Conservation (phyloP, 2,329 filamentous ascomycete species). For the Parafenestella ontariensis region DNA sequence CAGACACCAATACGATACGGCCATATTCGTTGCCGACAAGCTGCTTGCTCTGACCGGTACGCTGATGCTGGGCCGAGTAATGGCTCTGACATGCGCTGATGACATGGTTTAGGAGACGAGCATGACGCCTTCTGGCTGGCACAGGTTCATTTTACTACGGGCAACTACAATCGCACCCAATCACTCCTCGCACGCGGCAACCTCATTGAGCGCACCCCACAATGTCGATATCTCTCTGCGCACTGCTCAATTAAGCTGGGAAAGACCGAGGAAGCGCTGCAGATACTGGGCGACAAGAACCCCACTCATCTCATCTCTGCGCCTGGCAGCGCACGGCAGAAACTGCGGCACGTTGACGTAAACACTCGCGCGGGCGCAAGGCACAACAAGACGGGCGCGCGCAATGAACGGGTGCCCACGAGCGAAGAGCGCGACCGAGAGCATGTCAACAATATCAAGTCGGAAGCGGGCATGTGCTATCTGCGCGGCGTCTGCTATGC, state of each 20-base stretch:
- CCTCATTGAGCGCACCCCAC: constrained; percentile 79
- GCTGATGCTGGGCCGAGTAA: constrained; percentile 26
- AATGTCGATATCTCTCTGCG: constrained; percentile 90
- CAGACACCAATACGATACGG: constrained; percentile 94
- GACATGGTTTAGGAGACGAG: constrained; percentile 72
- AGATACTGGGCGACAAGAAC: constrained; percentile 87
- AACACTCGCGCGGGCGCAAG: constrained; percentile 57
- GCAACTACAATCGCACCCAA: constrained; percentile 92
- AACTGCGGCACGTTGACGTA: constrained; percentile 71
- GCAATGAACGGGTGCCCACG: constrained; percentile 62
- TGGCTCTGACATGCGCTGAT: constrained; percentile 13
- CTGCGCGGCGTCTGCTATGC: constrained; percentile 92
- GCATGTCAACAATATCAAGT: constrained; percentile 77
- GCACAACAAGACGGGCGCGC: constrained; percentile 53
- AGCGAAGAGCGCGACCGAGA: constrained; percentile 71
- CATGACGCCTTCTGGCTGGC: constrained; percentile 96
- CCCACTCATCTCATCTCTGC: constrained; percentile 85
- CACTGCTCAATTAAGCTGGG: constrained; percentile 94
- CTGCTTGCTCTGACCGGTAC: constrained; percentile 89
- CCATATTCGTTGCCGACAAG: constrained; percentile 97
- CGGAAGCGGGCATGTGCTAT: constrained; percentile 98
- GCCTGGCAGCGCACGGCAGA: constrained; percentile 69
- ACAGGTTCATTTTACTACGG: constrained; percentile 95
- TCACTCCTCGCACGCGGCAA: constrained; percentile 84
- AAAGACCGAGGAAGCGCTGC: constrained; percentile 86